These are phyloP conservation scores for Cytidiella melzeri DNA, from an alignment of 768 basidiomycete genomes.

Conservation along the genomic window DNA sequence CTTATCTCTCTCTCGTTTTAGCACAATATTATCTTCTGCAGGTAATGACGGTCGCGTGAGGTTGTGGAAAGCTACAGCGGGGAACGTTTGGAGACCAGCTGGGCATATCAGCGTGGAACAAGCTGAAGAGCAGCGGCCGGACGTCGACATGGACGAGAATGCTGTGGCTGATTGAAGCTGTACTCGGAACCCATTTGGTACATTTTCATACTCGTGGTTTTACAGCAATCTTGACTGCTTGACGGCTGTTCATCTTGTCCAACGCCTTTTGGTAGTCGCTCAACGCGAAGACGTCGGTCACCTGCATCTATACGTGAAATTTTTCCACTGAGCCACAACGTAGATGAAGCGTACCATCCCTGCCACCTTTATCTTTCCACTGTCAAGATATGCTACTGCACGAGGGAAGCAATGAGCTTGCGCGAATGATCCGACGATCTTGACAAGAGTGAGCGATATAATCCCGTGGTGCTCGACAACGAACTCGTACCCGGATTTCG, in stretches of 20 bases:
- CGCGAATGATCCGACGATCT: constrained; percentile 91
- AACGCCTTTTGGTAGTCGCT: constrained; percentile 59
- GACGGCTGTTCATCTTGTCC: constrained; percentile 57
- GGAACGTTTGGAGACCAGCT: constrained; percentile 79
- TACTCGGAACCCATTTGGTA: not conserved
- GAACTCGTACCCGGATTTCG: constrained; percentile 53
- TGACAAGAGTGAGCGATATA: not conserved
- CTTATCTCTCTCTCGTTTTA: constrained; percentile 21
- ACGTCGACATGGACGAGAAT: constrained; percentile 40
- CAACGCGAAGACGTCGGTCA: constrained; percentile 52
- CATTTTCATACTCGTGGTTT: constrained; percentile 29
- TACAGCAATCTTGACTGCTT: constrained; percentile 46
- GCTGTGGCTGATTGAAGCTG: constrained; percentile 27
- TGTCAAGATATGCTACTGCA: constrained; percentile 83
- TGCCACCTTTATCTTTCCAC: constrained; percentile 74
- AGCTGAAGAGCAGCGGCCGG: constrained; percentile 43
- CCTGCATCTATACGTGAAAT: constrained; percentile 23
- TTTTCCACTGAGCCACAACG: not conserved
- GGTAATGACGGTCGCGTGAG: constrained; percentile 81
- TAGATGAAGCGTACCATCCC: constrained; percentile 53
- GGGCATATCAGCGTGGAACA: constrained; percentile 82
- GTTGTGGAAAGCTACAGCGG: constrained; percentile 80
- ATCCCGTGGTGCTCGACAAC: not conserved
- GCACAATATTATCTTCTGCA: constrained; percentile 76
- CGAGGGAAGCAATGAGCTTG: constrained; percentile 89